Base-by-base conservation (phyloP, 2,329 filamentous ascomycete species). In the Cyphellophora attinorum region DNA sequence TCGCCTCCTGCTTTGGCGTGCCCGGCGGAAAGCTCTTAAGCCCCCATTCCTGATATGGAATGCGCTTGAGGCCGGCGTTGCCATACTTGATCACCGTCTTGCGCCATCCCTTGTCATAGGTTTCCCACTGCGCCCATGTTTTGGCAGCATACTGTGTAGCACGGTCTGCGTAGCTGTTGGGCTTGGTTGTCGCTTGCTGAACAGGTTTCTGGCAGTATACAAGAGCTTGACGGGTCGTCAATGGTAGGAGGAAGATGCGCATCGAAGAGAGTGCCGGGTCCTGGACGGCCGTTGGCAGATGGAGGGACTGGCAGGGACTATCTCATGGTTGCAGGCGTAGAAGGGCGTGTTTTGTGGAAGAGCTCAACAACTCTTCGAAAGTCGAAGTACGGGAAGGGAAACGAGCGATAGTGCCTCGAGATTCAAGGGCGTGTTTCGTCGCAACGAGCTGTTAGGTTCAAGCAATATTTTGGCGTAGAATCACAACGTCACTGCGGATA, bases 41-140 rank as follows among this genome's bases (percentile, higher is more conserved):
- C 0, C 85, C 86, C 91, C 91, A 98, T 79, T 98, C 91, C 61
- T 96, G 84, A 57, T 84, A 95, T 3, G 91, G 84, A 51, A 98
- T 93, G 43, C 85, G 76, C 50, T 84, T 79, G 41, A 98, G 74
- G 11, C 85, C 76, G 31, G 76, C 67, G 61, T 98, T 95, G 37
- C 91, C 91, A 58, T 89, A 93, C 39, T 73, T 70, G 34, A 91
- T 89, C 13, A 95, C 70, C 49, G 76, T 76, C 54, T 81, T 85
- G 67, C 95, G 85, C 91, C 91, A 96, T 35, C 84, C 83, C 29
- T 68, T 69, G 12, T 88, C 78, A 47, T 80, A 81, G 56, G 81
- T 77, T 60, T 96, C 91, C 88, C 89, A 96, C 39, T 68, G 65
- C 3, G 82, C 72, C 89, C 89, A 96, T 28, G 81, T 78, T 49